These are phyloP conservation scores for Themeda triandra DNA, from an alignment of 176 grass and related monocot species.

Conservation along the genomic window DNA sequence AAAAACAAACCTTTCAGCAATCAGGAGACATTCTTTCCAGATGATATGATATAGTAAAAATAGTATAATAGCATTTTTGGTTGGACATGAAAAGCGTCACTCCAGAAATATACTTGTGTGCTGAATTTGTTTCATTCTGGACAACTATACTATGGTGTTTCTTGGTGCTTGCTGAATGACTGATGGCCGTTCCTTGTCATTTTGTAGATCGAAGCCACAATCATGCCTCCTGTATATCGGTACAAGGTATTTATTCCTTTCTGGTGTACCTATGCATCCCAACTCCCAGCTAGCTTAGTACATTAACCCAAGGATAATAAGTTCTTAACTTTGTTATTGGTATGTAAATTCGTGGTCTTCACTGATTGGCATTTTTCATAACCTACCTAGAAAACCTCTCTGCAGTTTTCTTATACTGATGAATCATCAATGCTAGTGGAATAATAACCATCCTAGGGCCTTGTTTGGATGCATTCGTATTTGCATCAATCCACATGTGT, in stretches of 20 bases:
- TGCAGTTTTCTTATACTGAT: neutral
- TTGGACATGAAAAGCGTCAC: neutral
- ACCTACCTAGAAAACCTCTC: neutral
- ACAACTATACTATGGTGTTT: neutral
- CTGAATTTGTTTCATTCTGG: neutral
- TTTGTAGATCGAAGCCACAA: conserved; percentile 82
- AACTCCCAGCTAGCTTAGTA: neutral
- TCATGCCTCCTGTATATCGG: conserved; percentile 80
- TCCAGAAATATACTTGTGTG: neutral
- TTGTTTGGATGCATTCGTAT: too few relatives aligned
- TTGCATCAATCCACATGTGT: too few relatives aligned
- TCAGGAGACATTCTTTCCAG: neutral
- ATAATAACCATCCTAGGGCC: neutral
- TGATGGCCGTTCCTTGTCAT: conserved; percentile 1
- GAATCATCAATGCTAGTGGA: conserved; percentile 3
- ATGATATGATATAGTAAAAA: neutral
- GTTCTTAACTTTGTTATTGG: neutral
- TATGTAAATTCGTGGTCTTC: neutral
- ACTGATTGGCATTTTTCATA: neutral
- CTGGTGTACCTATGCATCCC: neutral
- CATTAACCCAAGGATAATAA: neutral
- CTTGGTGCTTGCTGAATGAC: conserved; percentile 28
- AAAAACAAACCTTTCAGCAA: neutral
- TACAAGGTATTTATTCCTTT: conserved; percentile 69
- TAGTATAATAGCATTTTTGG: neutral